A percentile compares a stretch with the other conserved stretches of the same genome.
These are phyloP conservation scores for Vararia minispora DNA, from an alignment of 768 basidiomycete species.

Conservation along the genomic window DNA sequence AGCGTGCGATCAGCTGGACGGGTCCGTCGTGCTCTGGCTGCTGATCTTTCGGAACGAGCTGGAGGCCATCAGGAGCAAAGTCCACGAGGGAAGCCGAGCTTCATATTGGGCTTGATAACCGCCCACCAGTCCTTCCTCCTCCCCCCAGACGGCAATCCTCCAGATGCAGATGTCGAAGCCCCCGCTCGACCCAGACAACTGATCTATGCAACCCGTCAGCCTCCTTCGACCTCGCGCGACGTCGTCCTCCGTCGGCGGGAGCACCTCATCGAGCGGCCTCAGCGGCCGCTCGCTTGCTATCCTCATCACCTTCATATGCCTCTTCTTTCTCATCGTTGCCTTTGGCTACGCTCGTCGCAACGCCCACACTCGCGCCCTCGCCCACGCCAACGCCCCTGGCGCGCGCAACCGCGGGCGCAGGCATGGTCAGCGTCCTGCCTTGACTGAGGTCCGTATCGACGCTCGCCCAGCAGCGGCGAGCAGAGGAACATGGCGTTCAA, in stretches of 20 bases:
- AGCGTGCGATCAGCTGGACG: no score
- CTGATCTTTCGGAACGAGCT: no score
- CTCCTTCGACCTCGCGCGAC: neutral
- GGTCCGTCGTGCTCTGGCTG: no score
- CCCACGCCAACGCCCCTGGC: neutral
- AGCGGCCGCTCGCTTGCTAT: neutral
- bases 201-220: neutral
- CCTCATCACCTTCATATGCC: slow-evolving; percentile 2
- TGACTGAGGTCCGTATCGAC: neutral
- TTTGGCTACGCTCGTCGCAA: neutral
- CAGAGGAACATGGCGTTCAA: slow-evolving; percentile 6
- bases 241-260: neutral
- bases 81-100: neutral
- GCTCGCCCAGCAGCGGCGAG: neutral
- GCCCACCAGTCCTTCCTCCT: neutral
- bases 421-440: slow-evolving; percentile 10
- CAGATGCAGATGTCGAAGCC: neutral
- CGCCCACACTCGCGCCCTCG: neutral
- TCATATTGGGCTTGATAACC: neutral
- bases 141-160: neutral
- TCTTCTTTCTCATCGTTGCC: neutral
- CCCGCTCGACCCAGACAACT: neutral
- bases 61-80: no score
- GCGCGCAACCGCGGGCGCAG: neutral
- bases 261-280: neutral